Evolutionary conservation across 2,329 filamentous ascomycete genomes (phyloP), one percentile per base, ranked within the genome.

Genomic region (Endocalyx cinctus): DNA sequence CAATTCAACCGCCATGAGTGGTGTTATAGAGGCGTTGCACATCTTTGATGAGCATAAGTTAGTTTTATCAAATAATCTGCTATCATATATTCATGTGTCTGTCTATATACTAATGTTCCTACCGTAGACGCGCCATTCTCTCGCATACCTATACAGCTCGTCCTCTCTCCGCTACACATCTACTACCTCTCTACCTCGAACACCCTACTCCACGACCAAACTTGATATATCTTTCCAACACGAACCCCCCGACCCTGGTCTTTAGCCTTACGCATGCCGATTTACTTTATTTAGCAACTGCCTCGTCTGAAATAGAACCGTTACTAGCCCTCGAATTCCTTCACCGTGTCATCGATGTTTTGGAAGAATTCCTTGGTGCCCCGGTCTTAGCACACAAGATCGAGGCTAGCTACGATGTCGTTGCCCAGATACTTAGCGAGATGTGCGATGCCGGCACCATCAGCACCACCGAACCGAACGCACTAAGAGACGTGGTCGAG

Each of bases 11-110:
- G 80, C 63, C 59, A 90, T 89, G 84, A 86, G 77, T 67, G 80
- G 87, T 67, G 79, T 85, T 57, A 85, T 98, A 57, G 90, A 97
- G 71, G 92, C 90, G 58, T 73, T 98, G 55, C 90, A 97, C 70
- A 88, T 98, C 59, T 96, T 85, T 63, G 89, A 97, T 76, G 89
- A 96, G 70, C 80, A 89, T 66, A 87, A 89, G 89, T 94, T 68
- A 55, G 74, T 52, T 23, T 23, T 23, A n/a, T n/a, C 8, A n/a
- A 32, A 19, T 37, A 44, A 40, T 25, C 27, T 22, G 8, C 20
- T 8, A n/a, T 23, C 20, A 8, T 23, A 23, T 23, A n/a, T 23
- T 23, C 8, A 8, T n/a, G 8, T 8, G 20, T n/a, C 20, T 23
- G 8, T n/a, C 20, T 23, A 8, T n/a, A 23, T 23, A 23, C 20